These are phyloP conservation scores for Mycena latifolia DNA, from an alignment of 768 basidiomycete species.

Conservation along the genomic window DNA sequence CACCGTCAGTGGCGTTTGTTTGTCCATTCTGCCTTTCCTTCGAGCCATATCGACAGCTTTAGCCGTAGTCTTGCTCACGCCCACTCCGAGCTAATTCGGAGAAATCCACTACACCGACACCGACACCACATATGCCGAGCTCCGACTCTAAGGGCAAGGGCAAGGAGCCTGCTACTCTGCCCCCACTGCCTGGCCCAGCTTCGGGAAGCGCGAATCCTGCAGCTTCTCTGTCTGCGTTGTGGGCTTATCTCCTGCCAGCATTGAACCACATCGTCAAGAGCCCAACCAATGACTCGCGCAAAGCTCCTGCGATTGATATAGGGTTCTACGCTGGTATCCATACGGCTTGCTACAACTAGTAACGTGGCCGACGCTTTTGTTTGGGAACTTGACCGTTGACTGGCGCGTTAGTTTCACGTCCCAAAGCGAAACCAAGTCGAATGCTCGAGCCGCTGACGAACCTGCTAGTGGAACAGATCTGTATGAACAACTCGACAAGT, in stretches of 20 bases:
- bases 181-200: slow-evolving; percentile 43
- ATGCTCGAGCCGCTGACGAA: slow-evolving; percentile 42
- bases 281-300: slow-evolving; percentile 68
- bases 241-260: slow-evolving; percentile 82
- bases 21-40: too few relatives aligned
- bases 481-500: slow-evolving; percentile 80
- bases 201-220: slow-evolving; percentile 80
- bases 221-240: slow-evolving; percentile 76
- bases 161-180: slow-evolving; percentile 39
- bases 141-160: slow-evolving; percentile 45
- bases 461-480: slow-evolving; percentile 72
- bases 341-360: slow-evolving; percentile 88
- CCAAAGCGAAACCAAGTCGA: slow-evolving; percentile 62
- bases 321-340: slow-evolving; percentile 83
- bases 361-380: slow-evolving; percentile 43
- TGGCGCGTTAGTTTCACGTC: slow-evolving; percentile 59
- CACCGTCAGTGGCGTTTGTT: too few relatives aligned
- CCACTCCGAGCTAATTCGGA: too few relatives aligned
- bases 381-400: slow-evolving; percentile 35
- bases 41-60: too few relatives aligned
- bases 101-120: background rate
- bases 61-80: too few relatives aligned
- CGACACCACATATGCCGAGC: background rate
- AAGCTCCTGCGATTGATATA: slow-evolving; percentile 79
- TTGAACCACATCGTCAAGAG: slow-evolving; percentile 82